Evolutionary conservation across 163 green algal genomes (phyloP).

Genomic region (Chloroidium sp.): DNA sequence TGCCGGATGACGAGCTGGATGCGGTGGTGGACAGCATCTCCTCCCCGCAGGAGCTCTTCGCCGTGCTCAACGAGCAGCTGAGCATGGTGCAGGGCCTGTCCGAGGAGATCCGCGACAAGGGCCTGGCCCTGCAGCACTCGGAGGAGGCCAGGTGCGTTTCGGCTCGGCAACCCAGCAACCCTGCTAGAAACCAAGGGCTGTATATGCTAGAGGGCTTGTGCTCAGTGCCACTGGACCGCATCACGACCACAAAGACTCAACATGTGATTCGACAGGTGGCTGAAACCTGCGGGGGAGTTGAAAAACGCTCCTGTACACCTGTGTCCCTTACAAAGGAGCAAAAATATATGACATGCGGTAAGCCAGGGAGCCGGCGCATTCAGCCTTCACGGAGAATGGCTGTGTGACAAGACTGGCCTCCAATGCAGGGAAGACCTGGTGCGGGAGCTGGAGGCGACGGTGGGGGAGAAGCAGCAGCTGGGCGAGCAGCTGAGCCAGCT

Average conservation of each 20-base stretch:
- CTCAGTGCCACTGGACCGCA: too few species aligned
- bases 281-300: too few species aligned
- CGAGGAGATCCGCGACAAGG: background rate
- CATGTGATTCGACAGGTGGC: too few species aligned
- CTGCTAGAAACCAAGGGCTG: background rate
- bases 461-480: background rate
- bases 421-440: background rate
- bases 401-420: too few species aligned
- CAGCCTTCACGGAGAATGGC: too few species aligned
- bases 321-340: too few species aligned
- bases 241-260: too few species aligned
- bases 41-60: background rate
- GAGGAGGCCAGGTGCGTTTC: background rate
- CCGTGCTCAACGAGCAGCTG: background rate
- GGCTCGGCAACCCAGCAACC: background rate
- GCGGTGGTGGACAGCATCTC: background rate
- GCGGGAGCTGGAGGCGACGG: background rate
- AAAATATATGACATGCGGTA: too few species aligned
- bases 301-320: too few species aligned
- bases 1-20: background rate
- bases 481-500: slow-evolving; percentile 46
- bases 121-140: background rate
- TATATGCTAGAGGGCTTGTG: background rate
- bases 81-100: background rate
- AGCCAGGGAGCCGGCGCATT: too few species aligned